Percentiles rank a stretch among this genome's conserved stretches.
phyloP scores from a whole-genome alignment of 805 yeast genomes.

The Debaryomyces tyrocola region DNA sequence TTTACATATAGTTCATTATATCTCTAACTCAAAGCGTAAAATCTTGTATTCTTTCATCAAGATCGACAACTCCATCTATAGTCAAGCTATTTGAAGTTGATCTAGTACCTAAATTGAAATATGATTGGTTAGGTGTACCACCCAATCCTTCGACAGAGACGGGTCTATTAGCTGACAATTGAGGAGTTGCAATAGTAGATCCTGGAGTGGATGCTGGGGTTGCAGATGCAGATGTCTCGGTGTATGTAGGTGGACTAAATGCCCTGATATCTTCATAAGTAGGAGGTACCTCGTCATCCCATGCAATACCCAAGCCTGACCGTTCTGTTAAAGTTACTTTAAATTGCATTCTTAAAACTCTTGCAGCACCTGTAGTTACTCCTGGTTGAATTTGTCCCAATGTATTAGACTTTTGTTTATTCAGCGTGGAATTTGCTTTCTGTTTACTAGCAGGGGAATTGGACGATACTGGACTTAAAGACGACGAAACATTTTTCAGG shows the following conservation, averaged over 20 bases:
- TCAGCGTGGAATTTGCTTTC: conserved; percentile 15
- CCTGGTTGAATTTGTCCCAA: conserved; percentile 40
- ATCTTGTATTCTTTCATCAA: conserved; percentile 37
- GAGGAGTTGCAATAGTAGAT: not conserved
- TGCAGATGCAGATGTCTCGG: conserved; percentile 15
- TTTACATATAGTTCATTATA: no score
- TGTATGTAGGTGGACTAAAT: conserved; percentile 83
- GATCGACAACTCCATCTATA: conserved; percentile 26
- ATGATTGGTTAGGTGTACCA: not conserved
- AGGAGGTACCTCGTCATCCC: conserved; percentile 99
- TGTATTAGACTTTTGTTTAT: conserved; percentile 15
- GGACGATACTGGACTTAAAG: conserved; percentile 27
- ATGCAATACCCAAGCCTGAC: conserved; percentile 92
- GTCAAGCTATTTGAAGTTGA: conserved; percentile 9
- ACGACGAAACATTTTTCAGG: not conserved
- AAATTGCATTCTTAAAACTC: conserved; percentile 94
- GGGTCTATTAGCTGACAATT: not conserved
- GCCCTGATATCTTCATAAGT: conserved; percentile 83
- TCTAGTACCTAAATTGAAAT: not conserved
- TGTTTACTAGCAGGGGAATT: conserved; percentile 11
- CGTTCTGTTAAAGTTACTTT: conserved; percentile 80
- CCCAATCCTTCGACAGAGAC: not conserved
- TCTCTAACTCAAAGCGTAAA: conserved; percentile 18
- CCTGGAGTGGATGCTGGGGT: conserved; percentile 24
- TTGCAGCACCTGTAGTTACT: conserved; percentile 90